Base-by-base conservation (phyloP, 768 basidiomycete genomes). In the Pleurotus tuber-regium region DNA sequence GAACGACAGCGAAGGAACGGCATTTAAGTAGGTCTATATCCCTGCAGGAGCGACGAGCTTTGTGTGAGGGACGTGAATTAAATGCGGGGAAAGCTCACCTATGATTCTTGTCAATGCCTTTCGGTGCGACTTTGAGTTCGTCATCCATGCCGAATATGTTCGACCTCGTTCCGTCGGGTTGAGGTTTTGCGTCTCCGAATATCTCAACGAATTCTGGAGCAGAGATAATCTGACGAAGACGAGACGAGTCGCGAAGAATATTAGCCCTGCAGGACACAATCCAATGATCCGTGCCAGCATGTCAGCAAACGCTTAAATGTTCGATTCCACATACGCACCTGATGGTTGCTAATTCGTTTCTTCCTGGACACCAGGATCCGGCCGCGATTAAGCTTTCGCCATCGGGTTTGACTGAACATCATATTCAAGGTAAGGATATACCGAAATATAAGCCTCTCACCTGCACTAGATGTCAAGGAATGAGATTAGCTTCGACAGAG, bases 11-110 rank as follows among this genome's bases (percentile, higher is more conserved):
- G 28, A 92, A 82, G 14, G 85, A 84, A 21, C 92, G 82, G 54
- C 89, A 86, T 66, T 90, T 91, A 55, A 99, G 70, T 43, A 98
- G 69, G 65, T 96, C 95, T 57, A 99, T 98, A 63, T 98, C 92
- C 66, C 87, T 89, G 54, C 36, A 19, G 4, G n/a, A n/a, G n/a
- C n/a, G 14, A 29, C 28, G 50, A 18, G 24, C 35, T 52, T 14
- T 30, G 29, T 12, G 26, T 30, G 16, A 58, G 12, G 7, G 55
- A n/a, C 39, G 12, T 58, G 12, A 7, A 57, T 14, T 38, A 33
- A 30, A 46, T 24, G 19, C 40, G 46, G 33, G 33, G 33, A 57
- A 21, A 8, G 60, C 76, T 14, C 50, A 90, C 89, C 75, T 74
- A 63, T 98, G 93, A 25, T 77, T 77, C 68, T 93, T 98, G 46